Evolutionary conservation across 768 basidiomycete species (phyloP), one percentile per base, ranked within the genome.

Genomic region (Leucocoprinus sp.): DNA sequence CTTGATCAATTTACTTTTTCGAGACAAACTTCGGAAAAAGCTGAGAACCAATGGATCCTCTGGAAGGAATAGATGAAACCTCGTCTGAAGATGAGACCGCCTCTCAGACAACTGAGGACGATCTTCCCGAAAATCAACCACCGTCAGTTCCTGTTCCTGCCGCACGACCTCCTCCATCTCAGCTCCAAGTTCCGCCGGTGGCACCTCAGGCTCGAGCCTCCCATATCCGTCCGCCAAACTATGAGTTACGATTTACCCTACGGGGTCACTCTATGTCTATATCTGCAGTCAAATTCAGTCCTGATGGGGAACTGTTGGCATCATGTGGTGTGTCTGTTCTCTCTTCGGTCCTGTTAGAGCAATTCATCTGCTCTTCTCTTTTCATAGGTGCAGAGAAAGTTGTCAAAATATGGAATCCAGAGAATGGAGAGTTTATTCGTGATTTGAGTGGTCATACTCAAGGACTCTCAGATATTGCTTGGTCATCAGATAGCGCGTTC

Each of bases 231-330:
- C 44, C 44, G 51, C 86, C 85, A n/a, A 72, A 82, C 52, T 90
- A 90, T 57, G 67, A 77, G 54, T 74, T 83, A 2, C 68, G 70
- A 39, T 78, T 84, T 60, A 77, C 75, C 1, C 68, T 93, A 27
- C 64, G 67, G 2, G 93, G 90, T 0, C 93, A 97, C 59, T 81
- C 79, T 5, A 76, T 78, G 56, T 83, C 85, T 0, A 82, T 96
- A 42, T 92, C 92, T 22, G 81, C 90, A 15, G 82, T 93, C 50
- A 90, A 89, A 60, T 97, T 96, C 62, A 91, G 90, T 56, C 85
- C 86, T 0, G 87, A 95, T 58, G 93, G 93, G 8, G 76, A 75
- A 17, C 64, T 83, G 12, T 69, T 96, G 17, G 91, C 91, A 14
- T 91, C 90, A n/a, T 88, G 84, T 54, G 82, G 93, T 93, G 58